Percentiles rank a stretch among this genome's conserved stretches.
These are phyloP conservation scores for Neofusicoccum sp. DNA, from an alignment of 2,329 filamentous ascomycete species.

Conservation along the genomic window DNA sequence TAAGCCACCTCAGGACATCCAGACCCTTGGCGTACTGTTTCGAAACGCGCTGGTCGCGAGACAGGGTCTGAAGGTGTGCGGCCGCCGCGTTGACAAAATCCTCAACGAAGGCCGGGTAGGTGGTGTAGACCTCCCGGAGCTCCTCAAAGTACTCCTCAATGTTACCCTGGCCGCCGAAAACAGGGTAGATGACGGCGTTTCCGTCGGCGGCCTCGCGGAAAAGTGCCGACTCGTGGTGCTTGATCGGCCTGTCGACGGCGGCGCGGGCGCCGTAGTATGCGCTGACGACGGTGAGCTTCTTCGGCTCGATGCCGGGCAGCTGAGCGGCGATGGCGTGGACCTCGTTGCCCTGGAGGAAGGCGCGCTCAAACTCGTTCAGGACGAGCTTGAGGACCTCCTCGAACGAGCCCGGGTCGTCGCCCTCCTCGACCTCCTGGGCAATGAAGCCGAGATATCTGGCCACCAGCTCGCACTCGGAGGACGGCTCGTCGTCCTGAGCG, in stretches of 20 bases:
- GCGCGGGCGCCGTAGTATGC: constrained; percentile 90
- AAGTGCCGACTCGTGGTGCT: constrained; percentile 90
- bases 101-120: constrained; percentile 87
- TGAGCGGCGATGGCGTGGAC: constrained; percentile 86
- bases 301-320: constrained; percentile 86
- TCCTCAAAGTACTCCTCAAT: constrained; percentile 99
- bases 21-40: constrained; percentile 98
- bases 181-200: constrained; percentile 83
- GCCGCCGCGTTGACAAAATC: constrained; percentile 81
- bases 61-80: constrained; percentile 82
- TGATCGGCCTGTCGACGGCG: constrained; percentile 82
- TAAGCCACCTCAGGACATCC: constrained; percentile 91
- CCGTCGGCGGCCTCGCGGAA: constrained; percentile 85
- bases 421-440: constrained; percentile 85
- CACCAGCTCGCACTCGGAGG: constrained; percentile 88
- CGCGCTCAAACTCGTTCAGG: constrained; percentile 94
- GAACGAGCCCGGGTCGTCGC: constrained; percentile 89
- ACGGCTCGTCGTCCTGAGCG: constrained; percentile 98
- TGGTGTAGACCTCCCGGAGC: constrained; percentile 85
- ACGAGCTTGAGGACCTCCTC: constrained; percentile 90
- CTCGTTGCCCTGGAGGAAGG: constrained; percentile 92
- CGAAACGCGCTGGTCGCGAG: constrained; percentile 80
- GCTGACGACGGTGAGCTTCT: constrained; percentile 87
- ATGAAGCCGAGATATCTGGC: constrained; percentile 92
- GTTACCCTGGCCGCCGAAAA: constrained; percentile 97